Base-by-base conservation (phyloP, 2,329 filamentous ascomycete species). In the Calonectria honghensis region DNA sequence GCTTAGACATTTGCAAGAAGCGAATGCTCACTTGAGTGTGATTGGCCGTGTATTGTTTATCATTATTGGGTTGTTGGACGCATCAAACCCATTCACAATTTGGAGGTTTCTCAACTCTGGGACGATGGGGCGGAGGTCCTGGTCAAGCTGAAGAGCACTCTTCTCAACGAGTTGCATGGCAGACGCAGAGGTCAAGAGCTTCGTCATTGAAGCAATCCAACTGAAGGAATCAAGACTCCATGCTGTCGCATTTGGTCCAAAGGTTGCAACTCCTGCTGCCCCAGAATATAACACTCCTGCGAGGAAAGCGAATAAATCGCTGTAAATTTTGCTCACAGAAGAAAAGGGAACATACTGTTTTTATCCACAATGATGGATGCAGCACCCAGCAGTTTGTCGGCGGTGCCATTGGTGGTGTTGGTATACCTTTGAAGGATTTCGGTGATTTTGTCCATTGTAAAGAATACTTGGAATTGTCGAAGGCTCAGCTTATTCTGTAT, bases 371-470 rank as follows among this genome's bases (percentile, higher is more conserved):
- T 27, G 50, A 52, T 27, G 27, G n/a, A 52, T 6, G 24, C 50
- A 1, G 24, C 50, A 52, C 50, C 50, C 16, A 52, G 50, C 50
- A 52, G 20, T 52, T 52, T 52, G 50, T 52, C 18, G n/a, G 50
- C 27, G 11, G 50, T 52, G 24, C 27, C 50, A 52, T 52, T 52
- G 24, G 24, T 27, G 11, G 50, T 16, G 50, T 13, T 16, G 2
- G 50, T 52, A 52, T 52, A 52, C 20, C 50, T 52, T 27, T 52
- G n/a, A 27, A 52, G 50, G 14, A 52, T 52, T 52, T 52, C 24
- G 4, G 50, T 52, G 13, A 52, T 52, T 18, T 29, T 52, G 11
- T 52, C 24, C 50, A 52, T 52, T 27, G 50, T 11, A 52, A 29
- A 52, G 3, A 52, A 14, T 5, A 6, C 20, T 16, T 6, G 5